phyloP scores from a whole-genome alignment of 805 yeast genomes.

The Candida anglica region DNA sequence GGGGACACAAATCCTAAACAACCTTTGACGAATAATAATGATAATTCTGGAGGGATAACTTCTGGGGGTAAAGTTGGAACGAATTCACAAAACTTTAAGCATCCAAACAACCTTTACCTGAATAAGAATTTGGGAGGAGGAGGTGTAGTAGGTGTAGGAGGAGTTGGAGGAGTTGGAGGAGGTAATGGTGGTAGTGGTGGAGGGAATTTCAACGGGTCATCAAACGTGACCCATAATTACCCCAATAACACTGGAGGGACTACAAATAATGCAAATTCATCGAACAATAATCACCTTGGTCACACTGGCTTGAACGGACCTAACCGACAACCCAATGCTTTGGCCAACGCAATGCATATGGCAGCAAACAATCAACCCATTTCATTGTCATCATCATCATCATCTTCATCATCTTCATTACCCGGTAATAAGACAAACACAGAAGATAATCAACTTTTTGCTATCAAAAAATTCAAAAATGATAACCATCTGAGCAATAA shows the following conservation, averaged over 20 bases:
- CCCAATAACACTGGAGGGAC: too few relatives aligned
- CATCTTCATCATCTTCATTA: too few relatives aligned
- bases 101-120: too few relatives aligned
- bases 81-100: neutral
- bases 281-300: too few relatives aligned
- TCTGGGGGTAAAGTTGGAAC: neutral
- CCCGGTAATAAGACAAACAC: too few relatives aligned
- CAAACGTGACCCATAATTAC: neutral
- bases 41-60: neutral
- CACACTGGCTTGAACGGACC: too few relatives aligned
- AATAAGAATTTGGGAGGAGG: too few relatives aligned
- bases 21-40: too few relatives aligned
- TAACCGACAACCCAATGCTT: neutral
- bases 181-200: neutral
- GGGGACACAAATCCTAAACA: too few relatives aligned
- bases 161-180: neutral
- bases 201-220: neutral
- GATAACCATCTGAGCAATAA: constrained; percentile 48
- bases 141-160: neutral
- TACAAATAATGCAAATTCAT: too few relatives aligned
- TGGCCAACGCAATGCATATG: neutral
- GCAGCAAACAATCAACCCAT: too few relatives aligned
- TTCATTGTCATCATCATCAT: too few relatives aligned
- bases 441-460: constrained; percentile 44
- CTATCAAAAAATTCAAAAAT: constrained; percentile 93